phyloP scores from a whole-genome alignment of 345 rosid genomes.

The Brassica napus region Da-Ae NC_063440.1:19192501-19193000 shows the following conservation, averaged over 20 bases:
- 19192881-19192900: background rate
- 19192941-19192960: conserved; percentile 34
- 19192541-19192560: conserved; percentile 2
- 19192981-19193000: too few species aligned
- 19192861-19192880: background rate
- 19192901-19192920: background rate
- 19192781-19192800: background rate
- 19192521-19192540: background rate
- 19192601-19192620: conserved; percentile 6
- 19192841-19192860: background rate
- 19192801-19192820: background rate
- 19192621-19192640: background rate
- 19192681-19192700: conserved; percentile 8
- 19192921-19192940: background rate
- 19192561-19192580: too few species aligned
- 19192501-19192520: background rate
- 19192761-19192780: too few species aligned
- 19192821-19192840: background rate
- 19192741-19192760: background rate
- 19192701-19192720: background rate
- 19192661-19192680: conserved; percentile 13
- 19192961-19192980: background rate
- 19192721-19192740: background rate
- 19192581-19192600: too few species aligned
- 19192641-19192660: background rate